A percentile compares a stretch with the other conserved stretches of the same genome.
Conservation (phyloP, 805 yeast genomes). For the Teunomyces funiuensis region DNA sequence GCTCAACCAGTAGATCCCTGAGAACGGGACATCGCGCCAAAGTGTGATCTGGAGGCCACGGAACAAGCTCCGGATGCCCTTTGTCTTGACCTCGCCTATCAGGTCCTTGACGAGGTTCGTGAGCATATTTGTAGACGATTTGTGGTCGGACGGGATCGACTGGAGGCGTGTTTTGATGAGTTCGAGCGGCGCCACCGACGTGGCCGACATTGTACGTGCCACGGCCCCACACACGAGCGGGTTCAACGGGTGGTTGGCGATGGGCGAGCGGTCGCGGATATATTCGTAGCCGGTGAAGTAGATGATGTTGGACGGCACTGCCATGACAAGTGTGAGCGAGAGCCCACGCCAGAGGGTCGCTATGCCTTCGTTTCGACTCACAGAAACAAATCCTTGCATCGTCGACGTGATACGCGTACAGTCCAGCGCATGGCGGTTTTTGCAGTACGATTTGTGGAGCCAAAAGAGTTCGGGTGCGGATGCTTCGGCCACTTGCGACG, state of each 20-base stretch:
- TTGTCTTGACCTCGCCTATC: conserved; percentile 44
- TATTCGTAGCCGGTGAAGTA: conserved; percentile 94
- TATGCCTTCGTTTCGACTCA: conserved; percentile 71
- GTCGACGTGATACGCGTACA: conserved; percentile 66
- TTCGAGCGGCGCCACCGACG: conserved; percentile 85
- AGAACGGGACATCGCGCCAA: conserved; percentile 97
- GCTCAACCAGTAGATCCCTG: conserved; percentile 91
- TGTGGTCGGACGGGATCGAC: conserved; percentile 65
- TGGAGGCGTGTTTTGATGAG: conserved; percentile 85
- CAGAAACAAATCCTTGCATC: conserved; percentile 66
- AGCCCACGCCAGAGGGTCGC: conserved; percentile 87
- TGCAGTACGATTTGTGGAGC: conserved; percentile 38
- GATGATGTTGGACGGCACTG: conserved; percentile 88
- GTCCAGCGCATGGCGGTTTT: conserved; percentile 20
- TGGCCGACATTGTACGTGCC: conserved; percentile 82
- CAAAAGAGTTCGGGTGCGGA: conserved; percentile 30
- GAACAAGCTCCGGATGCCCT: conserved; percentile 69
- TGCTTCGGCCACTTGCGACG: conserved; percentile 7
- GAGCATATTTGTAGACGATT: conserved; percentile 28
- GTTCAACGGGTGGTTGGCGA: conserved; percentile 50
- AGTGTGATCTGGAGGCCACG: conserved; percentile 84
- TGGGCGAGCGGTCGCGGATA: conserved; percentile 66
- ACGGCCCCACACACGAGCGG: conserved; percentile 84
- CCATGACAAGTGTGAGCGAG: conserved; percentile 78
- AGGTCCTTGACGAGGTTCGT: conserved; percentile 55